Base-by-base conservation (phyloP, 2,329 filamentous ascomycete genomes). In the Hypoxylon sp. region DNA sequence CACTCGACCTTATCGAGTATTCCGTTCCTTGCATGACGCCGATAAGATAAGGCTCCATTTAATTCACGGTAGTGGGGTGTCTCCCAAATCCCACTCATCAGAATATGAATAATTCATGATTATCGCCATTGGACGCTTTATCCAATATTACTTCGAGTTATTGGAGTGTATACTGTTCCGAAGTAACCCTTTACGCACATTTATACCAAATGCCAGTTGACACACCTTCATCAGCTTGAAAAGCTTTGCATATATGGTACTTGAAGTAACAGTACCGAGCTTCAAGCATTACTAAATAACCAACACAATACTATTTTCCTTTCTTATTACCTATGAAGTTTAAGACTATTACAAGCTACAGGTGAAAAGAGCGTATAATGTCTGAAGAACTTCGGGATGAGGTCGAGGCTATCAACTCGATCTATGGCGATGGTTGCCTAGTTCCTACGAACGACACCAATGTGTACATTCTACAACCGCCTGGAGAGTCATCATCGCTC, bases 341-440 rank as follows among this genome's bases (percentile, higher is more conserved):
- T 43, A 30, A 5, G 17, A 7, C 32, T 10, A 6, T 14, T 32
- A 38, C 7, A 46, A 48, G 11, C 30, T 28, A 13, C 9, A 55
- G 25, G 48, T 34, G 45, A 50, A 46, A 63, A 46, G 13, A 46
- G 3, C 13, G n/a, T 32, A 62, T 23, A 66, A 87, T 87, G 85
- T 86, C 85, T 7, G 85, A 87, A 69, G 86, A 88, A 70, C 85
- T 95, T 25, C 78, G 80, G 52, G 92, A 96, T 80, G 93, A 96
- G 77, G 82, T 94, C 30, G 91, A 91, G 75, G 93, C 91, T 68
- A 91, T 96, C 75, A 96, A 95, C 79, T 92, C 93, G 60, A 96
- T 96, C 71, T 96, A 94, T 80, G 90, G 89, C 70, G 85, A 89
- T 51, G 83, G 82, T n/a, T 91, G 90, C 10, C 83, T 94, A 62